Evolutionary conservation across 352 stramenopile species (phyloP), one percentile per base, ranked within the genome.

Genomic region (Globisporangium parvum): DNA sequence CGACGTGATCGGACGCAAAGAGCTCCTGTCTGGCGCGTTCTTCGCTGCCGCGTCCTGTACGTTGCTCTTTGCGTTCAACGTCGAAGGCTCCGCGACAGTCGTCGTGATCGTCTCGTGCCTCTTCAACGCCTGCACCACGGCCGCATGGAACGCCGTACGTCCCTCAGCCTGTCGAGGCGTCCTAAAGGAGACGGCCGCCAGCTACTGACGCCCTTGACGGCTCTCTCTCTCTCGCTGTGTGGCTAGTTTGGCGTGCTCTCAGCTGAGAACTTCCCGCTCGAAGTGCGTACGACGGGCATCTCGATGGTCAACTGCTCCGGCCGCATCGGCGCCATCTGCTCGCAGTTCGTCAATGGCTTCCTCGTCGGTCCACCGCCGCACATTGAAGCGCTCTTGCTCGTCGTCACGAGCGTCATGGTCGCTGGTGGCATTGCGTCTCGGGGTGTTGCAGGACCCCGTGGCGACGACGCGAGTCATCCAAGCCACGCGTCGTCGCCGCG

Each of bases 241-340:
- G n/a, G n/a, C n/a, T n/a, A 89, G 81, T 92, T 98, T 65, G 91
- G 93, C 37, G 86, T 94, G 10, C 66, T 97, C 51, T 93, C 84
- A 8, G 71, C 83, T 17, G 88, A 97, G 61, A 82, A 80, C 2
- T 98, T 97, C 52, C 89, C 92, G 5, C 88, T 93, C 14, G 63
- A 83, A 55, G 83, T 97, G 9, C 75, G 92, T 61, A 94, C 85
- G 46, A 96, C 87, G 1, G 92, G 87, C 3, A 94, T 97, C 63
- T 87, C 88, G 26, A 46, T 97, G 11, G 93, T 96, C 39, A 96
- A 92, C 54, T 89, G 87, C 40, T 85, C 75, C 2, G 92, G 90
- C 10, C 75, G 89, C 23, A 63, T 97, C 47, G 92, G 89, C 47
- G 89, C 88, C 10, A 96, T 98, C 65, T 63, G 85, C 41, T 83